These are phyloP conservation scores for Papiliotrema terrestris DNA, from an alignment of 1,284 basidiomycete species.

Conservation along the genomic window DNA sequence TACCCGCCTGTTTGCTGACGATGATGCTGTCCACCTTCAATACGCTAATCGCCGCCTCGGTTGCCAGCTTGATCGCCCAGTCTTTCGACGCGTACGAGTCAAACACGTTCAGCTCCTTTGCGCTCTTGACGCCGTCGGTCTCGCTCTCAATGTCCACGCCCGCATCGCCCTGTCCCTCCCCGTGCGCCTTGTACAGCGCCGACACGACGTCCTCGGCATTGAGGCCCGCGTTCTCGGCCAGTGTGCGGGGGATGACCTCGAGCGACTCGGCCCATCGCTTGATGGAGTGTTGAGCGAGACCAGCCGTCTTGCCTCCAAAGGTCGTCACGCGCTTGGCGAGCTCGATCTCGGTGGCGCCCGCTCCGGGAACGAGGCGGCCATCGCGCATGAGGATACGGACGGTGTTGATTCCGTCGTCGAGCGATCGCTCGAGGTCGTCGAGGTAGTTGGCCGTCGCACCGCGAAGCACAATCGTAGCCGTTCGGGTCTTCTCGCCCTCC, in stretches of 20 bases:
- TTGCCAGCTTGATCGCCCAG: constrained; percentile 53
- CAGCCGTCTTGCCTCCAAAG: constrained; percentile 84
- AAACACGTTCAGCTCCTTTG: constrained; percentile 26
- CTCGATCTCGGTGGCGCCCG: constrained; percentile 91
- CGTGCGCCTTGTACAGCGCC: constrained; percentile 84
- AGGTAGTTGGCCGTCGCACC: constrained; percentile 93
- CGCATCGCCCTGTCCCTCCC: constrained; percentile 53
- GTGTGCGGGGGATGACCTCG: constrained; percentile 87
- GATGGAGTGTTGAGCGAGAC: constrained; percentile 91
- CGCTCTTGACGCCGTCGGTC: constrained; percentile 26
- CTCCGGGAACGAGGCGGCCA: constrained; percentile 84
- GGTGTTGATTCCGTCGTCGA: constrained; percentile 97
- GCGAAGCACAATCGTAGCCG: constrained; percentile 91
- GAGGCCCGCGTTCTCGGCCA: constrained; percentile 95
- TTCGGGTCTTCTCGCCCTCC: constrained; percentile 71
- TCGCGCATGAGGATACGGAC: constrained; percentile 93
- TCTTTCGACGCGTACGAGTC: constrained; percentile 49
- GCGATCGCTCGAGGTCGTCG: constrained; percentile 91
- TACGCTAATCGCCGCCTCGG: constrained; percentile 90
- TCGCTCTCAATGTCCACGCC: constrained; percentile 87
- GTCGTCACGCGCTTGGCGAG: constrained; percentile 76
- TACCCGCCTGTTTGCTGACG: constrained; percentile 87
- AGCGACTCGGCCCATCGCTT: constrained; percentile 84
- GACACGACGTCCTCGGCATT: constrained; percentile 91
- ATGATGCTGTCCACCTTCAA: constrained; percentile 97